Evolutionary conservation across 805 yeast species (phyloP), one percentile per base, ranked within the genome.

Genomic region (Monosporozyma unispora): DNA sequence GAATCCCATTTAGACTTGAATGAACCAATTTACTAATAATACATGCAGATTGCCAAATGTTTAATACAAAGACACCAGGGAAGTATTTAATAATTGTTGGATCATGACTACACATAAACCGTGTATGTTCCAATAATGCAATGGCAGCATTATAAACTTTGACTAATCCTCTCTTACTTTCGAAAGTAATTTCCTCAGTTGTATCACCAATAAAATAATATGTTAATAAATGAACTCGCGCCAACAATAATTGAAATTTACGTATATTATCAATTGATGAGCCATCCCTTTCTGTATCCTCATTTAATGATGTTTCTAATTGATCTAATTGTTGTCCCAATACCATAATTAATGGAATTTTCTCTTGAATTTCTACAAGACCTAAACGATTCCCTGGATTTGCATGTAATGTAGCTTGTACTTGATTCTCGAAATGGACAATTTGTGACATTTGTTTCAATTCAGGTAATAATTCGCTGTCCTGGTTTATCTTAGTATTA

Each of bases 41-140:
- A 57, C 89, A 84, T 2, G 95, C 81, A 1, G 96, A 85, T 66
- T 93, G 98, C 96, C 98, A 89, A 25, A 89, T 78, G 45, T 84
- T 81, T 53, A 88, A 72, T 2, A 89, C 79, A 62, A 86, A 83
- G 1, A 87, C 88, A 45, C 85, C 85, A 0, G 98, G 98, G 44
- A 91, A 73, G 59, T 84, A 87, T 57, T 76, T 79, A 60, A 90
- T 77, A 59, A 88, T 84, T 35, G 71, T 72, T 44, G 77, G 75
- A 59, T 84, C 80, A 27, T 76, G 70, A 18, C 73, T 70, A 52
- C 83, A 82, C 52, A 88, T 79, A 18, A 73, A 61, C 46, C 78
- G 75, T 22, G 86, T 79, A 64, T 87, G 95, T 35, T 74, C 74
- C 46, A 91, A 69, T 12, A 89, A 69, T 1, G 82, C 77, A 40